Conservation (phyloP, 768 basidiomycete species). For the Lentinula guzmanii region DNA sequence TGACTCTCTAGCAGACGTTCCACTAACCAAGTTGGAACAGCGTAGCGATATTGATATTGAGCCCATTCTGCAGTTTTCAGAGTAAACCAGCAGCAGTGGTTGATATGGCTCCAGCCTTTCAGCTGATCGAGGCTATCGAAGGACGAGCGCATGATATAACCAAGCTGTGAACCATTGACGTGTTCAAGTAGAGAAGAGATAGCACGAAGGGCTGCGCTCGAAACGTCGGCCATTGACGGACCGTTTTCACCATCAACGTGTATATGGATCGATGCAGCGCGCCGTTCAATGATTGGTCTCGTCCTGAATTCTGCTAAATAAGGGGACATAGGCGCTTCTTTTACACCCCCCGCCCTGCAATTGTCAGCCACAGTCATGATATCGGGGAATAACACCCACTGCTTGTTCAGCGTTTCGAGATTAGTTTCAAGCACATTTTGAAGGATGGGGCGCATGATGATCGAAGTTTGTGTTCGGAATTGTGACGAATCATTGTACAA, state of each 20-base stretch:
- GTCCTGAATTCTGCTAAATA: conserved; percentile 83
- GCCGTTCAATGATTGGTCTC: conserved; percentile 70
- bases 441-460: conserved; percentile 69
- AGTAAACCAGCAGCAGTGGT: conserved; percentile 80
- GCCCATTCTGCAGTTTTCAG: conserved; percentile 79
- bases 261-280: conserved; percentile 84
- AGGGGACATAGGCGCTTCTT: conserved; percentile 66
- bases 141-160: conserved; percentile 63
- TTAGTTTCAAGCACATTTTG: conserved; percentile 60
- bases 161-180: conserved; percentile 71
- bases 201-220: conserved; percentile 66
- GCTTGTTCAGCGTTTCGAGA: conserved; percentile 52
- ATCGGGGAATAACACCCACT: conserved; percentile 39
- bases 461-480: conserved; percentile 65
- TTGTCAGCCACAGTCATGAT: conserved; percentile 4
- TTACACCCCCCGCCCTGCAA: conserved; percentile 52
- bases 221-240: conserved; percentile 67
- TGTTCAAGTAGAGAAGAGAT: conserved; percentile 69
- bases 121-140: conserved; percentile 62
- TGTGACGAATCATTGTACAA: conserved; percentile 67
- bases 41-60: conserved; percentile 90
- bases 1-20: conserved; percentile 66
- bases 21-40: conserved; percentile 78
- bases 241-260: conserved; percentile 88
- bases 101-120: conserved; percentile 57